Base-by-base conservation (phyloP, 768 basidiomycete genomes). In the Pleurotus eryngii region DNA sequence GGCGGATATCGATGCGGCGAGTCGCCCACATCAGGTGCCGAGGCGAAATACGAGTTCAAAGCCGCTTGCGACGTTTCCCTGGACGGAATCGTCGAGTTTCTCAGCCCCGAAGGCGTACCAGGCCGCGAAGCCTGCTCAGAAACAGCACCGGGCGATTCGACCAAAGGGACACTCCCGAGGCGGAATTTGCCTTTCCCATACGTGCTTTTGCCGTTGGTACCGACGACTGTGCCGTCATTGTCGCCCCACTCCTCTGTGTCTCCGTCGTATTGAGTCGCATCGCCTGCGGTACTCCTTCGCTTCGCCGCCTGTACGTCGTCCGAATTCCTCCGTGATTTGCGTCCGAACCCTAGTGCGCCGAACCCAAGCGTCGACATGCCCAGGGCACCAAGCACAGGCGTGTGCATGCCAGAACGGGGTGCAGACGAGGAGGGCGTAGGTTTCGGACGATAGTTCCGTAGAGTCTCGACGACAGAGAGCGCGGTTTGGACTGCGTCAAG, bases 371-470 rank as follows among this genome's bases (percentile, higher is more conserved):
- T 57, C 4, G 39, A 43, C 20, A 67, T 61, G 15, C 65, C 64
- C 14, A 70, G 57, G 7, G 65, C 69, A 15, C 70, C 73, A 51
- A 79, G 75, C 18, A 78, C 57, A 0, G 80, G 79, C 4, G 81
- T 78, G 49, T 78, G 76, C n/a, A 69, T 69, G 12, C 74, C 76
- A 20, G 71, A 72, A 54, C 68, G 67, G 45, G 65, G 67, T 27
- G 64, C 67, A 15, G 64, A 59, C n/a, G 63, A 59, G 27, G 64
- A 59, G 53, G 62, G 35, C 57, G 64, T 49, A 57, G 68, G 37
- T 66, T 79, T 72, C 12, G 89, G 89, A 15, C 80, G 81, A 66
- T 87, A 87, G 49, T 79, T 70, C 27, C 87, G 83, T 15, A 92
- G 78, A 60, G 77, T 77, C 67, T 92, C 90, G 54, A 92, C 80